phyloP scores from a whole-genome alignment of 2,329 filamentous ascomycete species.

The Ceratocystis cacaofunesta region DNA sequence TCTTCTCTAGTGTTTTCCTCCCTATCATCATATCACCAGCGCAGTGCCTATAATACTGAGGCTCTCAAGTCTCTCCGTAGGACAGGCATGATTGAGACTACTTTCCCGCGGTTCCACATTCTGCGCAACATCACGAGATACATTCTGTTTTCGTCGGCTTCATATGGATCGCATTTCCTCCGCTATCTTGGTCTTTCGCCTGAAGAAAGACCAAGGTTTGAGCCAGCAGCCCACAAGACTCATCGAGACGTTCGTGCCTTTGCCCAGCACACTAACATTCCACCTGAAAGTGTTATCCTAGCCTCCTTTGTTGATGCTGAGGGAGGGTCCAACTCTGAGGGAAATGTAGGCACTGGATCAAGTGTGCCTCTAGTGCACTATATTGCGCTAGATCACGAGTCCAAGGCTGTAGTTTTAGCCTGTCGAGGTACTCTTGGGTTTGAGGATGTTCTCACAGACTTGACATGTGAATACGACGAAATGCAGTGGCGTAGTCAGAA shows the following conservation, averaged over 20 bases:
- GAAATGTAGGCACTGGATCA: slow-evolving; percentile 45
- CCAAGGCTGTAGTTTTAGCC: slow-evolving; percentile 56
- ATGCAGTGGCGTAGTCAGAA: slow-evolving; percentile 45
- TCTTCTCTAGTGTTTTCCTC: slow-evolving; percentile 36
- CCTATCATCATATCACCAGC: slow-evolving; percentile 30
- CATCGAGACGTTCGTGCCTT: slow-evolving; percentile 50
- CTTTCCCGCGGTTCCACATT: slow-evolving; percentile 45
- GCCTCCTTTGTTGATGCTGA: slow-evolving; percentile 57
- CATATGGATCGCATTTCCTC: slow-evolving; percentile 49
- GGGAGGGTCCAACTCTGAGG: slow-evolving; percentile 49
- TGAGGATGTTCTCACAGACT: slow-evolving; percentile 57
- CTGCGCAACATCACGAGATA: slow-evolving; percentile 49
- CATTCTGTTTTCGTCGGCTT: slow-evolving; percentile 51
- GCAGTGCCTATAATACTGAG: slow-evolving; percentile 34
- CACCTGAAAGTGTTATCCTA: slow-evolving; percentile 44
- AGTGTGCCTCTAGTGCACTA: slow-evolving; percentile 56
- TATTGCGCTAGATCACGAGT: slow-evolving; percentile 55
- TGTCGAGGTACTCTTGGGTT: slow-evolving; percentile 59
- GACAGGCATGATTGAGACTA: slow-evolving; percentile 40
- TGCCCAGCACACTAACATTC: slow-evolving; percentile 45
- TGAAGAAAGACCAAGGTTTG: slow-evolving; percentile 30
- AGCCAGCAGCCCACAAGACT: slow-evolving; percentile 30
- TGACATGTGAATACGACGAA: slow-evolving; percentile 60
- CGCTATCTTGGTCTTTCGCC: slow-evolving; percentile 44
- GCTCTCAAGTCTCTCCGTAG: slow-evolving; percentile 34